phyloP scores from a whole-genome alignment of 2,329 filamentous ascomycete genomes.

The Knoxdaviesia proteae region DNA sequence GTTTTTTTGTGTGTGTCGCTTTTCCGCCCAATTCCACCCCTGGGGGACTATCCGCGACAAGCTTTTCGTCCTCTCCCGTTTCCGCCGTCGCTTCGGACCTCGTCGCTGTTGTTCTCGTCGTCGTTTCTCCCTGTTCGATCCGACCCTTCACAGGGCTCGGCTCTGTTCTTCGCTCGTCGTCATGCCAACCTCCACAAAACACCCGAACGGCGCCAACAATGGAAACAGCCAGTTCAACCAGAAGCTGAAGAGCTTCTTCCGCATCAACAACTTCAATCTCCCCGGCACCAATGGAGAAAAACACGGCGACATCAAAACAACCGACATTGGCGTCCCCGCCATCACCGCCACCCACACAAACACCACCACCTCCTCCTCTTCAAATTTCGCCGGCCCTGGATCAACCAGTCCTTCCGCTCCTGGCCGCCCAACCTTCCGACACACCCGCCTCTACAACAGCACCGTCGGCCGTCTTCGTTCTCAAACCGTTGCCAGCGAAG shows the following conservation, averaged over 20 bases:
- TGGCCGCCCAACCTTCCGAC: conserved; percentile 44
- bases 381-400: neutral
- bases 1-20: too few relatives aligned
- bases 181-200: conserved; percentile 33
- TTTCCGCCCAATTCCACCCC: neutral
- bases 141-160: conserved; percentile 1
- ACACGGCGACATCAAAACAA: conserved; percentile 33
- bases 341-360: conserved; percentile 3
- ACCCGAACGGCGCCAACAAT: conserved; percentile 22
- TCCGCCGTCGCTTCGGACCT: conserved; percentile 1
- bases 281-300: conserved; percentile 15
- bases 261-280: conserved; percentile 33
- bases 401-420: conserved; percentile 2
- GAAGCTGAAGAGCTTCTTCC: conserved; percentile 51
- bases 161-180: neutral
- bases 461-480: conserved; percentile 75
- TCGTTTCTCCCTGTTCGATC: conserved; percentile 1
- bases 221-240: conserved; percentile 42
- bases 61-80: conserved; percentile 1
- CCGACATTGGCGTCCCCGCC: conserved; percentile 25
- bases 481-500: conserved; percentile 79
- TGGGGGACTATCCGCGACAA: conserved; percentile 3
- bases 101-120: neutral
- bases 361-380: conserved; percentile 4
- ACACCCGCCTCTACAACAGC: conserved; percentile 73